phyloP scores from a whole-genome alignment of 805 yeast species.

The Cyberlindnera xishuangbannaensis region DNA sequence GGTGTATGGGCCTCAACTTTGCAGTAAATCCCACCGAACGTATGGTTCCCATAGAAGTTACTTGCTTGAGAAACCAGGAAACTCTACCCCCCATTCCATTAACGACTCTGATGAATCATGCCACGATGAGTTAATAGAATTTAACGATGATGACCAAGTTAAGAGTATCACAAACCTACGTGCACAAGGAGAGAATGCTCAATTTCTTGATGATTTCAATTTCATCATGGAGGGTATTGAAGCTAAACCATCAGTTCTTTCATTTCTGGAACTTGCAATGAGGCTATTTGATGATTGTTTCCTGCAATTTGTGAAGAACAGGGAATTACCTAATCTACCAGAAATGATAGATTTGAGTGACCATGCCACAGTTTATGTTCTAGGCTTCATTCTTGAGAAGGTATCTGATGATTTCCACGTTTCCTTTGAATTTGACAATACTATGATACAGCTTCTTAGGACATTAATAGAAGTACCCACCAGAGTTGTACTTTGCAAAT shows the following conservation, averaged over 20 bases:
- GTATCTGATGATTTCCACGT: conserved; percentile 5
- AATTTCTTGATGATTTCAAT: conserved; percentile 31
- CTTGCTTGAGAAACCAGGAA: background rate
- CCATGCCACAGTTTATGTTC: conserved; percentile 1
- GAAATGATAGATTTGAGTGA: conserved; percentile 3
- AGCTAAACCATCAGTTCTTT: conserved; percentile 12
- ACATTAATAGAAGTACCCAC: background rate
- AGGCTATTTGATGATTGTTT: conserved; percentile 22
- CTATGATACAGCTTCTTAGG: conserved; percentile 1
- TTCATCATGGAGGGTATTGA: conserved; percentile 26
- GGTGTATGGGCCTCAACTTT: background rate
- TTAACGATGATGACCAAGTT: conserved; percentile 6
- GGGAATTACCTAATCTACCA: conserved; percentile 13
- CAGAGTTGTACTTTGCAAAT: background rate
- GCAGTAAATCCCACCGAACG: background rate
- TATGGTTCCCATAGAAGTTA: conserved; percentile 4
- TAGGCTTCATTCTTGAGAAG: conserved; percentile 17
- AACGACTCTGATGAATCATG: conserved; percentile 21
- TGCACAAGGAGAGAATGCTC: conserved; percentile 30
- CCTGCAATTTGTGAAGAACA: conserved; percentile 8
- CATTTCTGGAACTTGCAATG: conserved; percentile 25
- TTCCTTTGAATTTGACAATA: conserved; percentile 1
- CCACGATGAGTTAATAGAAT: conserved; percentile 13
- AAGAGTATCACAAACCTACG: conserved; percentile 26
- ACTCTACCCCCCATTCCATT: background rate